Evolutionary conservation across 2,329 filamentous ascomycete genomes (phyloP).

Genomic region (Neodidymelliopsis sp.): DNA sequence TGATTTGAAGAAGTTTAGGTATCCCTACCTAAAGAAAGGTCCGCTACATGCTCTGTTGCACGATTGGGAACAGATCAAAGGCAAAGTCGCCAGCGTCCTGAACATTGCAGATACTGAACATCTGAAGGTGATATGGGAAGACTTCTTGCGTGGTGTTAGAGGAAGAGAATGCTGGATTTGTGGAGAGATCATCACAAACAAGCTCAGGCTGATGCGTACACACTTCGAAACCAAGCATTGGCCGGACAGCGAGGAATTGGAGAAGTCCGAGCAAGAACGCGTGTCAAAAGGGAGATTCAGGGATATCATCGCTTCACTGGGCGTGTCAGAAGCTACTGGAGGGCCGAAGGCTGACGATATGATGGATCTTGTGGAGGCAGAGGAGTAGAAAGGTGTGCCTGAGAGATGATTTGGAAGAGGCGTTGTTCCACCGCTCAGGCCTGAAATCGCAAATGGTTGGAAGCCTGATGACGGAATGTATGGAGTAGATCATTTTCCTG

Average conservation of each 20-base stretch:
- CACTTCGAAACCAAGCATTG: conserved; percentile 26
- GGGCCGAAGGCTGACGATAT: too few species aligned
- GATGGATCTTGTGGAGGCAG: too few species aligned
- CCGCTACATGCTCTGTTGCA: conserved; percentile 13
- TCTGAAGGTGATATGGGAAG: conserved; percentile 15
- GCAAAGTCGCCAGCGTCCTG: conserved; percentile 16
- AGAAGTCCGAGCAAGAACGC: not conserved
- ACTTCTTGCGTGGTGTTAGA: conserved; percentile 11
- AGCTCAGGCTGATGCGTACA: conserved; percentile 9
- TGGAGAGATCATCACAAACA: conserved; percentile 1
- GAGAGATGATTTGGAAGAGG: too few species aligned
- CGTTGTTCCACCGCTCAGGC: too few species aligned
- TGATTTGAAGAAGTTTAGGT: not conserved
- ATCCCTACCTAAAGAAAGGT: conserved; percentile 4
- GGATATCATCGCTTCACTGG: not conserved
- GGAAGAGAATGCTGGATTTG: conserved; percentile 25
- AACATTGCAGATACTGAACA: conserved; percentile 3
- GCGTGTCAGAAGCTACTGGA: too few species aligned
- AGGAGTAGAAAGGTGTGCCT: too few species aligned
- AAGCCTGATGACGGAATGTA: too few species aligned
- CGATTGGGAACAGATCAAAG: conserved; percentile 25
- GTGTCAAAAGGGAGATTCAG: not conserved
- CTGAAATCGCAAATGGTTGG: too few species aligned
- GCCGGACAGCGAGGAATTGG: not conserved
- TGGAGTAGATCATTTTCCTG: too few species aligned